Evolutionary conservation across 805 yeast species (phyloP), one percentile per base, ranked within the genome.

Genomic region (Saturnispora saitoi): DNA sequence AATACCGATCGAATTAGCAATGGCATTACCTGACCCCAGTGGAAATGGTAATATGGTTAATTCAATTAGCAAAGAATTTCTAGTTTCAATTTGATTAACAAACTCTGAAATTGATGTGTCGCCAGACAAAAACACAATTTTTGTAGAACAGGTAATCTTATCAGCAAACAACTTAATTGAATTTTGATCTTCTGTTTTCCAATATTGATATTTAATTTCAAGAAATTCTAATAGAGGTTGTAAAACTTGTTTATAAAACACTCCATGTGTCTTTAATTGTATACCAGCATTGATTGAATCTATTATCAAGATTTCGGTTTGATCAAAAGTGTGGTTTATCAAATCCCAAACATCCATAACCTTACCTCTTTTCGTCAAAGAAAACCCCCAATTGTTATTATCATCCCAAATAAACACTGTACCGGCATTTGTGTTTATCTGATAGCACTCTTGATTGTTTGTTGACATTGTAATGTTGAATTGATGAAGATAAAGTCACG

Each of bases 1-100:
- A 3, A 75, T 50, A 0, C 78, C 80, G 2, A 81, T 55, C 0
- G 95, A 82, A 22, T 76, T 73, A 2, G 86, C 76, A 51, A 87
- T 69, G 1, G 95, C 89, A 61, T 90, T 90, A 0, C 95, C 97
- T 0, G 95, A 83, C 1, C 97, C 97, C 51, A 80, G 70, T 0
- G 96, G 95, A 14, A 90, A 61, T 34, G 67, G 66, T 32, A 65
- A 55, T 2, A 77, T 47, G 10, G 42, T 32, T 6, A 42, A 3
- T 4, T 30, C 15, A 30, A 45, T n/a, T n/a, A 24, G 11, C 28
- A 19, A 15, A 3, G 20, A 2, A 4, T 28, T 24, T 3, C 28
- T 24, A 15, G 11, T 38, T 37, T 22, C 15, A 14, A 34, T 19
- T 4, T 19, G 31, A 60, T 89, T 89, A 48, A 87, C 56, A 45